Conservation (phyloP, 176 grass and related monocot species). For the Carex cristatella region DNA sequence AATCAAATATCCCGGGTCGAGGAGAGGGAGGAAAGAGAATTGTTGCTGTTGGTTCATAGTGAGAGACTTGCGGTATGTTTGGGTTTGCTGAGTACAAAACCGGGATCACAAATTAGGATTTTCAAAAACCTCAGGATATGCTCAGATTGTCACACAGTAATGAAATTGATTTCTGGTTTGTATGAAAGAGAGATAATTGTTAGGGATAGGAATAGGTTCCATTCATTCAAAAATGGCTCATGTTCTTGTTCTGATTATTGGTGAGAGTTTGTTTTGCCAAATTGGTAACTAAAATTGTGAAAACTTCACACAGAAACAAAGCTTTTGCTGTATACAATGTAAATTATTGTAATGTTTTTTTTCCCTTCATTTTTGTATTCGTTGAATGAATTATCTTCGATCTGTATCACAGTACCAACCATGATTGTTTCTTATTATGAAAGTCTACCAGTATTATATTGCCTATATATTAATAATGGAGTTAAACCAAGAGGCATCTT, state of each 20-base stretch:
- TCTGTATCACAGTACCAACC: not conserved
- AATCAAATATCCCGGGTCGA: not conserved
- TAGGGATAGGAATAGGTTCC: constrained; percentile 31
- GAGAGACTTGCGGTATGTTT: constrained; percentile 34
- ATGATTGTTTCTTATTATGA: not conserved
- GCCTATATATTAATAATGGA: not conserved
- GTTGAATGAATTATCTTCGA: not conserved
- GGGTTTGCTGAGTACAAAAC: constrained; percentile 23
- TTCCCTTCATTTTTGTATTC: too few species aligned
- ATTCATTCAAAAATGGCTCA: constrained; percentile 25
- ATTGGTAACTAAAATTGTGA: not conserved
- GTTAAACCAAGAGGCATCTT: not conserved
- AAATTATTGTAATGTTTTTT: not conserved
- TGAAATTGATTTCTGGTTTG: constrained; percentile 28
- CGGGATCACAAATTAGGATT: constrained; percentile 13
- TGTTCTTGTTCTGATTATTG: constrained; percentile 40
- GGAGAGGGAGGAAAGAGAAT: constrained; percentile 25
- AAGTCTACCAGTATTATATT: not conserved
- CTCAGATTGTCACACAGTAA: constrained; percentile 21
- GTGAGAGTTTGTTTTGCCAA: not conserved
- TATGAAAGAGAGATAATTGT: constrained; percentile 29
- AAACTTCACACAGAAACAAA: not conserved
- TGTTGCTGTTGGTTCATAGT: constrained; percentile 27
- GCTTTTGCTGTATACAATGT: not conserved
- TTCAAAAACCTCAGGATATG: constrained; percentile 40